Evolutionary conservation across 1,284 basidiomycete species (phyloP).

Genomic region (Macrocystidia cucumis): DNA sequence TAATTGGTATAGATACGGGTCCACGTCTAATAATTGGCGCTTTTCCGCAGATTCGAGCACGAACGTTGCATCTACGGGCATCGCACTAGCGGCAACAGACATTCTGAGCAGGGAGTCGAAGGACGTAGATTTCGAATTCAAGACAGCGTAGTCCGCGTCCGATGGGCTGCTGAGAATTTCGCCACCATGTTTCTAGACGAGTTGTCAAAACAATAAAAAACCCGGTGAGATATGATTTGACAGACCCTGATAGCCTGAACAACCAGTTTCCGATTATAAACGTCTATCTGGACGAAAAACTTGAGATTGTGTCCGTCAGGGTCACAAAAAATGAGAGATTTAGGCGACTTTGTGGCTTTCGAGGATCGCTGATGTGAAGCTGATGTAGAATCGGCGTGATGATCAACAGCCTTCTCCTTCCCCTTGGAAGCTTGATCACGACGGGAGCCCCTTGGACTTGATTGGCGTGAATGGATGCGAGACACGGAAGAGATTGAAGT

Average conservation of each 20-base stretch:
- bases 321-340: constrained; percentile 20
- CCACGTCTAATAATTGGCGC: constrained; percentile 36
- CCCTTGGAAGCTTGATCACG: no score
- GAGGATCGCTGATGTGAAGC: constrained; percentile 4
- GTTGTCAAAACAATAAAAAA: constrained; percentile 1
- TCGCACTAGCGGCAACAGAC: constrained; percentile 25
- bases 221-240: constrained; percentile 2
- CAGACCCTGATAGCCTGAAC: constrained; percentile 49
- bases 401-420: no score
- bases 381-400: no score
- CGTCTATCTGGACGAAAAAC: constrained; percentile 55
- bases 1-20: constrained; percentile 25
- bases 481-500: no score
- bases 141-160: constrained; percentile 50
- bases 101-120: constrained; percentile 38
- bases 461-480: no score
- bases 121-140: constrained; percentile 40
- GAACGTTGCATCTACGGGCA: constrained; percentile 42
- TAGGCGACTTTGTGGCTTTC: no score
- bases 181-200: constrained; percentile 54
- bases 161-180: constrained; percentile 39
- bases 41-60: constrained; percentile 45
- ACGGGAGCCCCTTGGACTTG: no score
- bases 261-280: constrained; percentile 36
- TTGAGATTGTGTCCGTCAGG: constrained; percentile 26